Percentiles rank a stretch among this genome's conserved stretches.
These are phyloP conservation scores for Arthroderma uncinatum DNA, from an alignment of 2,329 filamentous ascomycete species.

Conservation along the genomic window DNA sequence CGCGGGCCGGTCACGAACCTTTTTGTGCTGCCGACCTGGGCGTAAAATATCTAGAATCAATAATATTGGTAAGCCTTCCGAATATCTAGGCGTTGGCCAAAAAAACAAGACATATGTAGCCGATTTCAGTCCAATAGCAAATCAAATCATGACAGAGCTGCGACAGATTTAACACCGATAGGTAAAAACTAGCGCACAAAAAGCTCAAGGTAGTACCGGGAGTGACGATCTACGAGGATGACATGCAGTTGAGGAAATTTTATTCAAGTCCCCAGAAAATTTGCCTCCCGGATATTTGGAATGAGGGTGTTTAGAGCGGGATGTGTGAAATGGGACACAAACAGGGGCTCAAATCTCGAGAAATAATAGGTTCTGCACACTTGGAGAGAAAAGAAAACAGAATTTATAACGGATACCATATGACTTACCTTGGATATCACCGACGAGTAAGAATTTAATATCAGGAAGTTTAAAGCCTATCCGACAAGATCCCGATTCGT, in stretches of 20 bases:
- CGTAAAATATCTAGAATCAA: background rate
- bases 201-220: background rate
- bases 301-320: background rate
- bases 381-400: background rate
- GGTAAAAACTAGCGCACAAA: background rate
- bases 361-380: background rate
- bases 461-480: conserved; percentile 61
- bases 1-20: conserved; percentile 1
- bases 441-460: conserved; percentile 64
- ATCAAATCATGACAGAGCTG: background rate
- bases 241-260: background rate
- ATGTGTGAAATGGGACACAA: background rate
- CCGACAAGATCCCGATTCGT: conserved; percentile 2
- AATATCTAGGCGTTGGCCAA: background rate
- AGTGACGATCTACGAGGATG: background rate
- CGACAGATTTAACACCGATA: background rate
- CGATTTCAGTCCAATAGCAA: background rate
- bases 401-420: conserved; percentile 1
- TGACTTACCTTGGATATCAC: conserved; percentile 40
- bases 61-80: background rate
- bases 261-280: background rate
- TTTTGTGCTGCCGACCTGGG: conserved; percentile 1
- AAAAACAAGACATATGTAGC: background rate
- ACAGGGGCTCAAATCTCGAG: background rate
- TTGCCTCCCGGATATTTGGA: background rate